Conservation (phyloP, 1,284 basidiomycete species). For the Cryptococcus jaspeensis region DNA sequence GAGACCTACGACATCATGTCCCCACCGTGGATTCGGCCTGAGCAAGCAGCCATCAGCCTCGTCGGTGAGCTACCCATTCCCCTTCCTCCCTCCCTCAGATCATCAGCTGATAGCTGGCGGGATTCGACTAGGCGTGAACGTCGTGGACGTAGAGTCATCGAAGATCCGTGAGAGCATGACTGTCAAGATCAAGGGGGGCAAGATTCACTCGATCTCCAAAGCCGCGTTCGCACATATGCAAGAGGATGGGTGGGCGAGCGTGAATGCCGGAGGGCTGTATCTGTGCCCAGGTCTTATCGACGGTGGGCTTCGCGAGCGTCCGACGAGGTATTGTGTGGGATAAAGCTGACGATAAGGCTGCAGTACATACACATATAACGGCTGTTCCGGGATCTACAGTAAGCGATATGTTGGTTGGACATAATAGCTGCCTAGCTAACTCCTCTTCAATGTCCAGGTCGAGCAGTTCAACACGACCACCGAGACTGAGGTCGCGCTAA, state of each 20-base stretch:
- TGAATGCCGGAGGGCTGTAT: conserved; percentile 51
- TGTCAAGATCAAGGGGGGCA: conserved; percentile 46
- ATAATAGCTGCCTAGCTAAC: conserved; percentile 2
- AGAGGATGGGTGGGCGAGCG: conserved; percentile 28
- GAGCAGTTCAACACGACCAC: conserved; percentile 43
- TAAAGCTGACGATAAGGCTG: conserved; percentile 39
- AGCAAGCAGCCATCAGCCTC: conserved; percentile 28
- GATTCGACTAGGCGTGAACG: conserved; percentile 11
- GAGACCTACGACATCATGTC: conserved; percentile 22
- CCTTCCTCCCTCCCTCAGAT: not conserved
- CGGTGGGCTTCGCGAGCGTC: conserved; percentile 17
- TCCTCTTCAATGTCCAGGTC: conserved; percentile 38
- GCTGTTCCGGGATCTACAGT: conserved; percentile 48
- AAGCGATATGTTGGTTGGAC: conserved; percentile 1
- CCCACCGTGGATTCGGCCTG: conserved; percentile 32
- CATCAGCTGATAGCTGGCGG: conserved; percentile 8
- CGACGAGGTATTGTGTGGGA: not conserved
- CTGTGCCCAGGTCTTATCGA: conserved; percentile 50
- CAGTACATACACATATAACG: conserved; percentile 56
- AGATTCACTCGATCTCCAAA: conserved; percentile 39
- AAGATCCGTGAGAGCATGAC: conserved; percentile 28
- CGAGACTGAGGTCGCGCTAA: conserved; percentile 50
- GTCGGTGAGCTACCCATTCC: too few species aligned
- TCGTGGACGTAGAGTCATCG: conserved; percentile 27
- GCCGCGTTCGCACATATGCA: conserved; percentile 18